phyloP scores from a whole-genome alignment of 805 yeast species.

The Lipomyces sp. region DNA sequence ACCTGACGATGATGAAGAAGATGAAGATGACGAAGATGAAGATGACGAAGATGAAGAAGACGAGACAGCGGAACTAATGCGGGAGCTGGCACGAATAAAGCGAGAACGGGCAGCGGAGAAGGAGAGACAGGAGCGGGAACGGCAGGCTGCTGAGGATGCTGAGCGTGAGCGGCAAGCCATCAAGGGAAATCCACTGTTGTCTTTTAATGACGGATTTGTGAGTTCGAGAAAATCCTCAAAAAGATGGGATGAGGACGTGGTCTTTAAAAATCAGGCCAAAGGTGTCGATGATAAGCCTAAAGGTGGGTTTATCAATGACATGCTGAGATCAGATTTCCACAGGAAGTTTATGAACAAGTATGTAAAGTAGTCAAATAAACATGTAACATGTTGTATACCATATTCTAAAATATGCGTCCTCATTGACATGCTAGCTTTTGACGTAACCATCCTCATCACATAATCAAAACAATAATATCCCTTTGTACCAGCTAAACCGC shows the following conservation, averaged over 20 bases:
- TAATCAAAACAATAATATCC: neutral
- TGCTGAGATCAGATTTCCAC: slow-evolving; percentile 49
- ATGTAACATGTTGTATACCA: neutral
- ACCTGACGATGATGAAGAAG: slow-evolving; percentile 27
- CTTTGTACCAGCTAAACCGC: neutral
- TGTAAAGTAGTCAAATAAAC: slow-evolving; percentile 31
- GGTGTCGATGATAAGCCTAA: slow-evolving; percentile 38
- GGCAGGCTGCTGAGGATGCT: slow-evolving; percentile 32
- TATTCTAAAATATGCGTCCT: too few relatives aligned
- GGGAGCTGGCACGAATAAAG: slow-evolving; percentile 46
- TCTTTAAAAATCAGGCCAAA: slow-evolving; percentile 46
- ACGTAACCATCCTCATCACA: neutral
- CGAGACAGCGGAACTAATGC: slow-evolving; percentile 44
- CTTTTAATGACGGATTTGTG: slow-evolving; percentile 21
- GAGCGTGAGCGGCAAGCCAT: slow-evolving; percentile 41
- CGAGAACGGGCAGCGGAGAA: slow-evolving; percentile 43
- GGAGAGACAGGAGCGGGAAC: slow-evolving; percentile 38
- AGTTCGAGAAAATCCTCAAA: slow-evolving; percentile 9
- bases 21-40: slow-evolving; percentile 30
- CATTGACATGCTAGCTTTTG: neutral
- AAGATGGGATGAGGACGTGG: slow-evolving; percentile 46
- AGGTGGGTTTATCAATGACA: slow-evolving; percentile 45
- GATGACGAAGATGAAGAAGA: slow-evolving; percentile 45
- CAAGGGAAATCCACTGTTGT: slow-evolving; percentile 45
- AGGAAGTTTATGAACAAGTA: slow-evolving; percentile 47